Evolutionary conservation across 2,329 filamentous ascomycete genomes (phyloP), one percentile per base, ranked within the genome.

Genomic region (Colletotrichum simmondsii): DNA sequence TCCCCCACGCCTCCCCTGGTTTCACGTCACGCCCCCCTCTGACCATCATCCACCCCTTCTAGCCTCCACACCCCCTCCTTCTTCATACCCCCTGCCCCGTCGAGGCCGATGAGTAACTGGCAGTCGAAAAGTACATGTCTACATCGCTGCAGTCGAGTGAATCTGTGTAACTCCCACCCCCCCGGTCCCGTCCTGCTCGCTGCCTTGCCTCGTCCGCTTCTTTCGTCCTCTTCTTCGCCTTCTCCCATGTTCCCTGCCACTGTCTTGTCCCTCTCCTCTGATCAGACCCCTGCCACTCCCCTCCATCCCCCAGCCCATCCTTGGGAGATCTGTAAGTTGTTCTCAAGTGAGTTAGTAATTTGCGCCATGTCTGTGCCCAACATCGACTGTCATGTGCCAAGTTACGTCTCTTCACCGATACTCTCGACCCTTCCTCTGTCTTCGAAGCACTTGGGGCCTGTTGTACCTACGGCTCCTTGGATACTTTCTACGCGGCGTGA

Each of bases 391-490:
- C 71, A 73, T 73, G 57, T 73, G 66, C 71, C 71, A 73, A 66
- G 71, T 73, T 73, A 68, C 61, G 57, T 73, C 71, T 73, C 67
- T 73, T 70, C 71, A 73, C 71, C 71, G 71, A 73, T 73, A 73
- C 71, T 73, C 65, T 73, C 66, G 46, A 22, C 67, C 67, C 62
- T 60, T 73, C 46, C 46, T 56, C 61, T 35, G 22, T 32, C 11
- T 32, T 7, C 22, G 22, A 60, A 24, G 62, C 60, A 67, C 60
- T 73, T 49, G 26, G 61, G 49, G 22, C 46, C 7, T 24, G 59
- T 11, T 26, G 35, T 69, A 68, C 69, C n/a, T 59, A 26, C 32
- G 22, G 46, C 62, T 53, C 37, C 35, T 56, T 22, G 14, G 12
- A 30, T 26, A 32, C 56, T 22, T 46, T 22, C 19, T 22, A 5